A percentile compares a stretch with the other conserved stretches of the same genome.
phyloP scores from a whole-genome alignment of 2,329 filamentous ascomycete species.

The Paraphaeosphaeria sporulosa region DNA sequence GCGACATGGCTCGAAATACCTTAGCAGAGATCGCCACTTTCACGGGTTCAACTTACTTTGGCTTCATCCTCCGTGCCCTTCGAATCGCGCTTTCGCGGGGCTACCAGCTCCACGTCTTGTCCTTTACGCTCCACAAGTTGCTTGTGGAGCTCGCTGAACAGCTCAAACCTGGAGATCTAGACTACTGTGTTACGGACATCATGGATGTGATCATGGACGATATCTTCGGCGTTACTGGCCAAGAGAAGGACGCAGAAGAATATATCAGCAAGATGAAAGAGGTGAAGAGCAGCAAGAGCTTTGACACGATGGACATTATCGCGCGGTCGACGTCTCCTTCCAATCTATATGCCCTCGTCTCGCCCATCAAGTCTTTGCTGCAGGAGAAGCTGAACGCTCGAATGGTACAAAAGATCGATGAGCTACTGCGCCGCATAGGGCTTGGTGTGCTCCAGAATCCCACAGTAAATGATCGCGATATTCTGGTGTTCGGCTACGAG shows the following conservation, averaged over 20 bases:
- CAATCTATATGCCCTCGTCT: constrained; percentile 76
- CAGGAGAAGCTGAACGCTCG: constrained; percentile 83
- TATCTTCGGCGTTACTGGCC: constrained; percentile 88
- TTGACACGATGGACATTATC: constrained; percentile 94
- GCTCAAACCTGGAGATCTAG: constrained; percentile 81
- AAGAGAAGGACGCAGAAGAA: constrained; percentile 96
- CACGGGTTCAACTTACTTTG: constrained; percentile 82
- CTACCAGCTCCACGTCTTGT: constrained; percentile 93
- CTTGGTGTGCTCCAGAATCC: constrained; percentile 84
- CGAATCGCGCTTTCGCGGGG: constrained; percentile 82
- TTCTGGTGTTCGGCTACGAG: constrained; percentile 94
- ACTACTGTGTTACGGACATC: constrained; percentile 83
- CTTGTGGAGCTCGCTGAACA: constrained; percentile 76
- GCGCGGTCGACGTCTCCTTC: constrained; percentile 81
- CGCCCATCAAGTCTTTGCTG: constrained; percentile 79
- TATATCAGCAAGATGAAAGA: constrained; percentile 97
- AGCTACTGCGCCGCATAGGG: constrained; percentile 82
- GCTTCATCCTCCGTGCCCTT: constrained; percentile 92
- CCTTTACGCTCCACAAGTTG: constrained; percentile 92
- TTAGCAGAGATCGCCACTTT: constrained; percentile 82
- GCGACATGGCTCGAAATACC: constrained; percentile 90
- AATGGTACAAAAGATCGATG: constrained; percentile 88
- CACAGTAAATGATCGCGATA: constrained; percentile 77
- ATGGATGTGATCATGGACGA: constrained; percentile 94
- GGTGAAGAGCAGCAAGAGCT: constrained; percentile 97